Percentiles rank a stretch among this genome's conserved stretches.
These are phyloP conservation scores for Lactarius tabidus DNA, from an alignment of 768 basidiomycete genomes.

Conservation along the genomic window DNA sequence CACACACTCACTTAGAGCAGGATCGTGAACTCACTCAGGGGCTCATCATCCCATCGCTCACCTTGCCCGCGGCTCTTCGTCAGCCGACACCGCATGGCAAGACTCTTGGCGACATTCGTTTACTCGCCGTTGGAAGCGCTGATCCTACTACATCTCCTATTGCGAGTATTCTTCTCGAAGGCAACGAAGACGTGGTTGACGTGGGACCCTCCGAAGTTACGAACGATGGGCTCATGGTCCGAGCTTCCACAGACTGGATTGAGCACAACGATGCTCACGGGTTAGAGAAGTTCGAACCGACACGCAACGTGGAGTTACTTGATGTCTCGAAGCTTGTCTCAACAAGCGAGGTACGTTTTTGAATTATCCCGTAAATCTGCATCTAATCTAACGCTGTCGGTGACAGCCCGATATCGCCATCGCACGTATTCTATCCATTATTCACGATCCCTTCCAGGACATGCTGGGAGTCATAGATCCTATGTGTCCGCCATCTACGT, in stretches of 20 bases:
- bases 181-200: constrained; percentile 67
- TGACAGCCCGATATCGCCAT: constrained; percentile 25
- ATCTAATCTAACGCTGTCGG: neutral
- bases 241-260: constrained; percentile 68
- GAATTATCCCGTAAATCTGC: neutral
- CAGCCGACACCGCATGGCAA: constrained; percentile 65
- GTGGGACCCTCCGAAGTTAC: constrained; percentile 54
- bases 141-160: constrained; percentile 45
- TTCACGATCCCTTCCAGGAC: constrained; percentile 54
- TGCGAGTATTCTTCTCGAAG: constrained; percentile 49
- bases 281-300: constrained; percentile 60
- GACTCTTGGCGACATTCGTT: constrained; percentile 56
- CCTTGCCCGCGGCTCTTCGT: constrained; percentile 56
- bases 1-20: constrained; percentile 41
- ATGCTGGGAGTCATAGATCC: constrained; percentile 53
- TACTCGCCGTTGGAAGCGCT: constrained; percentile 50
- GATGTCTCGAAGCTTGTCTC: constrained; percentile 46
- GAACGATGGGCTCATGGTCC: constrained; percentile 39
- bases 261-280: constrained; percentile 63
- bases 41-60: constrained; percentile 67
- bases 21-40: constrained; percentile 40
- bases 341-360: constrained; percentile 43
- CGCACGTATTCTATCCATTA: constrained; percentile 37
- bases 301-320: constrained; percentile 59
- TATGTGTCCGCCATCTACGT: constrained; percentile 46